Evolutionary conservation across 441 rosid genomes (phyloP).

Genomic region (Metrosideros polymorpha): DNA sequence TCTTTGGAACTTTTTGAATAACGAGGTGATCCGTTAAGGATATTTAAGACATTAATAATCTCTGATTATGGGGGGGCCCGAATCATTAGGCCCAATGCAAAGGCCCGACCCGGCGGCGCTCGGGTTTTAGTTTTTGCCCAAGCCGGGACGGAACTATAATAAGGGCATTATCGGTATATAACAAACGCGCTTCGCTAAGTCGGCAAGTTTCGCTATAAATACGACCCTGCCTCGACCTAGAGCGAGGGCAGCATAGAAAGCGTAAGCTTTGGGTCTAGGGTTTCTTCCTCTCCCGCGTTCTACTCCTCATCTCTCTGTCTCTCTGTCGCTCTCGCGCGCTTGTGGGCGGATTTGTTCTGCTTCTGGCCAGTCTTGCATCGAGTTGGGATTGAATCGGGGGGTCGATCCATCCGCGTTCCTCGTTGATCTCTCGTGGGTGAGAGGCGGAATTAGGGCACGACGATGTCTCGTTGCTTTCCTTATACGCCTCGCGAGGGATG

Average conservation of each 20-base stretch:
- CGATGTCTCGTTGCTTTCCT: slow-evolving; percentile 71
- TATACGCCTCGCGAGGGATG: slow-evolving; percentile 22
- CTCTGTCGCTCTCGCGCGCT: background rate
- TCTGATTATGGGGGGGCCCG: background rate
- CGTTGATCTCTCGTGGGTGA: background rate
- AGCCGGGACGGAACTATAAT: background rate
- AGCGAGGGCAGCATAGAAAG: accelerated
- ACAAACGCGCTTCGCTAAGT: background rate
- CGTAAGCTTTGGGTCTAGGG: background rate
- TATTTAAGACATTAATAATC: background rate
- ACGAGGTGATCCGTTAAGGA: background rate
- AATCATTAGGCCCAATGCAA: background rate
- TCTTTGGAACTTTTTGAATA: background rate
- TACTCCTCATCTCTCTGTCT: background rate
- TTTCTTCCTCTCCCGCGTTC: background rate
- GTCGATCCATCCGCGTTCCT: background rate
- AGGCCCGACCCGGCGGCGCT: background rate
- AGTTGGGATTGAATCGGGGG: background rate
- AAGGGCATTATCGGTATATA: background rate
- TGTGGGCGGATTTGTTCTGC: background rate
- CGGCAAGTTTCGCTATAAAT: background rate
- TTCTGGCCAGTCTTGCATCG: background rate
- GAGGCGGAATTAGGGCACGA: background rate
- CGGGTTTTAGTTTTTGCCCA: background rate
- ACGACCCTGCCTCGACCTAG: background rate